Evolutionary conservation across 352 stramenopile species (phyloP).

Genomic region (Phytophthora colocasiae): DNA sequence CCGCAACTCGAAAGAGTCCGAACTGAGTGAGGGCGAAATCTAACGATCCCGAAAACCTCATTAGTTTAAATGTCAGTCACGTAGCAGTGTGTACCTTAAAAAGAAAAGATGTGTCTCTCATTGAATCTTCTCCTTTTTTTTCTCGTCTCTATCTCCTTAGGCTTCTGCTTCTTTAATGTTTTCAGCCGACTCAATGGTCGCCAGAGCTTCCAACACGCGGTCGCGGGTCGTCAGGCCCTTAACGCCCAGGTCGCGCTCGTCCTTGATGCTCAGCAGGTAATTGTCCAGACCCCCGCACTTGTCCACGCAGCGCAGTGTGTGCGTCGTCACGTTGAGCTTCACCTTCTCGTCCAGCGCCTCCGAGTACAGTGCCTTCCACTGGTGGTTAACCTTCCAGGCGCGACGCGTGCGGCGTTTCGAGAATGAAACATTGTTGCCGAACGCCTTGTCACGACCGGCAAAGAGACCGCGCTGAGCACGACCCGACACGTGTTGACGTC

Average conservation of each 20-base stretch:
- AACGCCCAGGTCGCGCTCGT: conserved; percentile 78
- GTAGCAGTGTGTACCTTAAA: conserved; percentile 26
- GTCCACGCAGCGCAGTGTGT: conserved; percentile 94
- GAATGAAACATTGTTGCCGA: conserved; percentile 96
- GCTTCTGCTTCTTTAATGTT: too few relatives aligned
- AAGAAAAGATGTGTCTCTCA: conserved; percentile 1
- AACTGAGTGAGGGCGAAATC: conserved; percentile 54
- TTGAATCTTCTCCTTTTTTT: conserved; percentile 13
- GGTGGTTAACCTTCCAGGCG: conserved; percentile 95
- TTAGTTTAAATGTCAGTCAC: conserved; percentile 9
- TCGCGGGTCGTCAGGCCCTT: conserved; percentile 70
- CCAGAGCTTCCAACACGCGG: conserved; percentile 63
- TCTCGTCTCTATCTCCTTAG: too few relatives aligned
- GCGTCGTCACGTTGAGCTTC: conserved; percentile 92
- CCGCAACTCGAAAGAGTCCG: conserved; percentile 37
- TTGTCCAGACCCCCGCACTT: conserved; percentile 94
- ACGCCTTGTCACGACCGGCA: conserved; percentile 93
- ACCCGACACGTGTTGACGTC: conserved; percentile 78
- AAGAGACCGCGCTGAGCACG: conserved; percentile 91
- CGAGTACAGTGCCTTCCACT: conserved; percentile 88
- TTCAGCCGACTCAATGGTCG: conserved; percentile 2
- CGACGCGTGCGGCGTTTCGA: conserved; percentile 92
- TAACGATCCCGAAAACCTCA: conserved; percentile 14
- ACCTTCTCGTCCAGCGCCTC: conserved; percentile 95
- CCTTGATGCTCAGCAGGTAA: conserved; percentile 93